These are phyloP conservation scores for Aspergillus ostianus DNA, from an alignment of 495 filamentous ascomycete genomes.

Conservation along the genomic window DNA sequence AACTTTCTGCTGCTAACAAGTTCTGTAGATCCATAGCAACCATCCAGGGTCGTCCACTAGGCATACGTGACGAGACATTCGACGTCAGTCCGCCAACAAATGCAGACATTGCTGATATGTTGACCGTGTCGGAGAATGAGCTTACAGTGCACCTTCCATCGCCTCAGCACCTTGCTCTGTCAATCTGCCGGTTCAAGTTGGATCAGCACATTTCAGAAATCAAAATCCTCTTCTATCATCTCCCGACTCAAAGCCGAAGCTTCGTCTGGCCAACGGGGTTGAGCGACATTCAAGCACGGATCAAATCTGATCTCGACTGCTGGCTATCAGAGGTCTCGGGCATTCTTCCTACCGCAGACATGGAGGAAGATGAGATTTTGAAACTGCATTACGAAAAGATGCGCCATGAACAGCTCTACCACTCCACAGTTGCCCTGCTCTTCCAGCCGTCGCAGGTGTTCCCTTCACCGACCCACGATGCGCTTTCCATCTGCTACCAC, in stretches of 20 bases:
- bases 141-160: constrained; percentile 5
- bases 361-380: constrained; percentile 9
- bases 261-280: constrained; percentile 21
- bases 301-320: constrained; percentile 19
- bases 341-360: neutral
- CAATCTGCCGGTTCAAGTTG: constrained; percentile 19
- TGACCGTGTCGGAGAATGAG: too few species aligned
- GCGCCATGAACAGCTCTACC: constrained; percentile 20
- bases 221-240: constrained; percentile 25
- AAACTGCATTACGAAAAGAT: constrained; percentile 14
- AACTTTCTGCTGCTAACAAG: too few species aligned
- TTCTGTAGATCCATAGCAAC: constrained; percentile 21
- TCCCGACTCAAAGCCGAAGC: constrained; percentile 15
- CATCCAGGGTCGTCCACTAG: constrained; percentile 30
- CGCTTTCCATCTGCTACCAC: constrained; percentile 19
- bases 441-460: constrained; percentile 26
- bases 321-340: constrained; percentile 15
- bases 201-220: constrained; percentile 27
- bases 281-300: constrained; percentile 11
- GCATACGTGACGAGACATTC: constrained; percentile 27
- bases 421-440: constrained; percentile 18
- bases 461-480: constrained; percentile 17
- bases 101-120: constrained; percentile 6
- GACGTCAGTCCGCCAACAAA: constrained; percentile 18
- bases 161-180: constrained; percentile 13